Evolutionary conservation across 768 basidiomycete genomes (phyloP).

Genomic region (Candolleomyces eurysporus): DNA sequence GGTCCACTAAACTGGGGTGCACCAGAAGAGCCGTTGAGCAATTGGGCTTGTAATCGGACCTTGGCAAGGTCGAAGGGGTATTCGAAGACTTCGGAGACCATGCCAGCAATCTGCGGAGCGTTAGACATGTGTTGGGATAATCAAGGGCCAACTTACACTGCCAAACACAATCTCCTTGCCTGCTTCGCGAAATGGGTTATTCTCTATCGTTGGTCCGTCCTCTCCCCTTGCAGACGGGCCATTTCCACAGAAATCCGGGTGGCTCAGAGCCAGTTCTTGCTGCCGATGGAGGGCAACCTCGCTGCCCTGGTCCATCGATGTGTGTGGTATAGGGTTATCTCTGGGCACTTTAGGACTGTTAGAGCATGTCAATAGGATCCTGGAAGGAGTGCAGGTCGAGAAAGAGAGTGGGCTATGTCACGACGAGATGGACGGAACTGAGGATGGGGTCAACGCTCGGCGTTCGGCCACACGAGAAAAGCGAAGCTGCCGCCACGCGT

Average conservation of each 20-base stretch:
- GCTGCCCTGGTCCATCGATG: background rate
- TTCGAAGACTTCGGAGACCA: conserved; percentile 80
- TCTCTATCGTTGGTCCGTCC: background rate
- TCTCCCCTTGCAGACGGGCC: background rate
- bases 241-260: background rate
- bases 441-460: too few species aligned
- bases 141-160: conserved; percentile 41
- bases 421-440: too few species aligned
- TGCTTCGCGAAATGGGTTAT: conserved; percentile 12
- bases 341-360: too few species aligned
- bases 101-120: conserved; percentile 68
- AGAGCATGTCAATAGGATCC: too few species aligned
- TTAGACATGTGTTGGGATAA: background rate
- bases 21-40: conserved; percentile 57
- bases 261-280: background rate
- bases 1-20: conserved; percentile 72
- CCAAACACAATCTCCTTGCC: conserved; percentile 56
- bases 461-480: too few species aligned
- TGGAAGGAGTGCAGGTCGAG: too few species aligned
- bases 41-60: conserved; percentile 90
- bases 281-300: background rate
- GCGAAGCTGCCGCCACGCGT: too few species aligned
- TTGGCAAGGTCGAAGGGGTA: conserved; percentile 96
- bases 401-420: too few species aligned
- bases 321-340: too few species aligned